Percentiles rank a stretch among this genome's conserved stretches.
These are phyloP conservation scores for Leucoagaricus sp. DNA, from an alignment of 1,284 basidiomycete species.

Conservation along the genomic window DNA sequence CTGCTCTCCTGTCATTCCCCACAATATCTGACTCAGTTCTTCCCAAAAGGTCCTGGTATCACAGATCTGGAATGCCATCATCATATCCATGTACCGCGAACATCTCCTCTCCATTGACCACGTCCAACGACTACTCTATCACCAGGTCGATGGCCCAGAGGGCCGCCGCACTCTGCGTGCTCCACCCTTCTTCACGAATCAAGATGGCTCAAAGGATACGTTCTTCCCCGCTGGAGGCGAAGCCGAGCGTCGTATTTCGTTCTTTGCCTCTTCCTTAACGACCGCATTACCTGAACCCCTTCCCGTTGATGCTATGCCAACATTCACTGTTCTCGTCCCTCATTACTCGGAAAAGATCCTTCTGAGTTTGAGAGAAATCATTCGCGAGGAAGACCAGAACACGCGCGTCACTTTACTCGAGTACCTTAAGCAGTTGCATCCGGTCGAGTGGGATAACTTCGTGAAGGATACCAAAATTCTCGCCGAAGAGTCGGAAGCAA, in stretches of 20 bases:
- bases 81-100: conserved; percentile 98
- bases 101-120: conserved; percentile 95
- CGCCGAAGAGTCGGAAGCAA: conserved; percentile 84
- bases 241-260: conserved; percentile 94
- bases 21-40: conserved; percentile 4
- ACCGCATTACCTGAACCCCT: conserved; percentile 91
- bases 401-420: conserved; percentile 94
- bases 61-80: conserved; percentile 97
- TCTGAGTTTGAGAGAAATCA: conserved; percentile 92
- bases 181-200: conserved; percentile 94
- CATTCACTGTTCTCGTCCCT: conserved; percentile 94
- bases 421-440: conserved; percentile 98
- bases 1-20: background rate
- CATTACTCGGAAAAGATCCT: conserved; percentile 98
- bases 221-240: conserved; percentile 96
- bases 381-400: conserved; percentile 94
- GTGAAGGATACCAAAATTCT: conserved; percentile 99
- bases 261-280: conserved; percentile 94
- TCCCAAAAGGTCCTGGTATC: conserved; percentile 89
- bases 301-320: conserved; percentile 95
- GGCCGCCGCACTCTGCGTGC: conserved; percentile 89
- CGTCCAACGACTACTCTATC: conserved; percentile 91
- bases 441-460: conserved; percentile 99
- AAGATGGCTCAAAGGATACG: conserved; percentile 75
- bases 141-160: conserved; percentile 86